phyloP scores from a whole-genome alignment of 768 basidiomycete genomes.

The Tricholoma furcatifolium region DNA sequence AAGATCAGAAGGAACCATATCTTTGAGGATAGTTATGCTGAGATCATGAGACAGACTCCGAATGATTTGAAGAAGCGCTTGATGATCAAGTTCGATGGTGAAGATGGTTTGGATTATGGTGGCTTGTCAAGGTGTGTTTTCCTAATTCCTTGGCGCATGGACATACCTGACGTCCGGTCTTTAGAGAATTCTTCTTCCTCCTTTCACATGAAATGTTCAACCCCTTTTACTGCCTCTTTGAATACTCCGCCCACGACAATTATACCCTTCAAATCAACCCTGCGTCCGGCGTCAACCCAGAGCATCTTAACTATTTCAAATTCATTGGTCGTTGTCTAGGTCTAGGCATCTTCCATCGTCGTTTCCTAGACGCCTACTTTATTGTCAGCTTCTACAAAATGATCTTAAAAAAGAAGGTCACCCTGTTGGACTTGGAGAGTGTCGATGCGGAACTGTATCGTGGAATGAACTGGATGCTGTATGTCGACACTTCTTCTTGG shows the following conservation, averaged over 20 bases:
- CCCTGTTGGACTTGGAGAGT: conserved; percentile 89
- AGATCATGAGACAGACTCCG: conserved; percentile 99
- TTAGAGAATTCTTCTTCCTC: conserved; percentile 99
- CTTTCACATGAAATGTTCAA: conserved; percentile 99
- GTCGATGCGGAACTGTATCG: conserved; percentile 95
- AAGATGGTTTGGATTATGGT: conserved; percentile 98
- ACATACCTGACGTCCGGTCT: conserved; percentile 1
- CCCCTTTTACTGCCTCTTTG: conserved; percentile 99
- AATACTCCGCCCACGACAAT: conserved; percentile 99
- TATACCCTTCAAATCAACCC: conserved; percentile 99
- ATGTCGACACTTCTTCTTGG: conserved; percentile 29
- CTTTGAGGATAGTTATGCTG: conserved; percentile 98
- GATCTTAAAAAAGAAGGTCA: conserved; percentile 98
- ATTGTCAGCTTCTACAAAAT: conserved; percentile 99
- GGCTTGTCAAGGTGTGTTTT: conserved; percentile 83
- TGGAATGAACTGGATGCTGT: conserved; percentile 99
- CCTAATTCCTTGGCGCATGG: background rate
- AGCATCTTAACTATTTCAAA: conserved; percentile 99
- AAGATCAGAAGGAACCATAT: conserved; percentile 98
- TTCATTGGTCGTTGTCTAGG: conserved; percentile 97
- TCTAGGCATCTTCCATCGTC: conserved; percentile 97
- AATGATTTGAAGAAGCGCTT: conserved; percentile 97
- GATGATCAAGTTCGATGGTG: conserved; percentile 99
- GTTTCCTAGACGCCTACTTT: conserved; percentile 99
- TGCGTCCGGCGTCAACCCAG: conserved; percentile 96